These are phyloP conservation scores for Uncinocarpus reesii DNA, from an alignment of 2,329 filamentous ascomycete species.

Conservation along the genomic window DNA sequence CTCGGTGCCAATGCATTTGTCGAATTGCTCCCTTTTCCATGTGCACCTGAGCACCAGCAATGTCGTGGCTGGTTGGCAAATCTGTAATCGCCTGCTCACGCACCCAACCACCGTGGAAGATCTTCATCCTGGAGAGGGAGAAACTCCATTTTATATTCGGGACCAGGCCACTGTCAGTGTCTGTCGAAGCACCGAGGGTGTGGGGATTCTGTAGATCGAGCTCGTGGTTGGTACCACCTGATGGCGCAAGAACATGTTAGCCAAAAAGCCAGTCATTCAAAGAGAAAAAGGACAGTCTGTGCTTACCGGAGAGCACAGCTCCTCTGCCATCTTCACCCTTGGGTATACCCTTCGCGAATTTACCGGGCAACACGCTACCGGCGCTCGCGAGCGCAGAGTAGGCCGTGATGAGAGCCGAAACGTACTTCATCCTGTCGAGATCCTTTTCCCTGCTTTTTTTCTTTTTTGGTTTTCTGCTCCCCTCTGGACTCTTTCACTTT, in stretches of 20 bases:
- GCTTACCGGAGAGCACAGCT: constrained; percentile 47
- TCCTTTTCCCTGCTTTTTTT: neutral
- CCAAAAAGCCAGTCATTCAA: neutral
- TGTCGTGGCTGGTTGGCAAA: constrained; percentile 54
- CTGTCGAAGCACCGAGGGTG: constrained; percentile 49
- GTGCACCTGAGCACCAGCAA: constrained; percentile 59
- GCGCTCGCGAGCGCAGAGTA: constrained; percentile 11
- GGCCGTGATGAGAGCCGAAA: constrained; percentile 5
- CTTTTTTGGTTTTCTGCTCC: neutral
- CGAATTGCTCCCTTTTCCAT: constrained; percentile 55
- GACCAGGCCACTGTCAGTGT: constrained; percentile 53
- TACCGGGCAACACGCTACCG: constrained; percentile 7
- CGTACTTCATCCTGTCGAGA: constrained; percentile 13
- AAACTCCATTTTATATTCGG: constrained; percentile 62
- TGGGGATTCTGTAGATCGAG: constrained; percentile 55
- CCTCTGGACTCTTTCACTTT: too few species aligned
- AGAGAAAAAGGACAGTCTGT: neutral
- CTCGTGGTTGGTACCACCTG: constrained; percentile 54
- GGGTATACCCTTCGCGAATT: constrained; percentile 46
- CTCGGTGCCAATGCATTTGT: constrained; percentile 57
- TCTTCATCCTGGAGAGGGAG: constrained; percentile 54
- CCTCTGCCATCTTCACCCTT: constrained; percentile 48
- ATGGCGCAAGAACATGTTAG: constrained; percentile 6
- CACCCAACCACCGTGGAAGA: constrained; percentile 56
- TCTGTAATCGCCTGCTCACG: constrained; percentile 58